phyloP scores from a whole-genome alignment of 1,139 yeast species.

The Magnusiomyces tetraspermus region DNA sequence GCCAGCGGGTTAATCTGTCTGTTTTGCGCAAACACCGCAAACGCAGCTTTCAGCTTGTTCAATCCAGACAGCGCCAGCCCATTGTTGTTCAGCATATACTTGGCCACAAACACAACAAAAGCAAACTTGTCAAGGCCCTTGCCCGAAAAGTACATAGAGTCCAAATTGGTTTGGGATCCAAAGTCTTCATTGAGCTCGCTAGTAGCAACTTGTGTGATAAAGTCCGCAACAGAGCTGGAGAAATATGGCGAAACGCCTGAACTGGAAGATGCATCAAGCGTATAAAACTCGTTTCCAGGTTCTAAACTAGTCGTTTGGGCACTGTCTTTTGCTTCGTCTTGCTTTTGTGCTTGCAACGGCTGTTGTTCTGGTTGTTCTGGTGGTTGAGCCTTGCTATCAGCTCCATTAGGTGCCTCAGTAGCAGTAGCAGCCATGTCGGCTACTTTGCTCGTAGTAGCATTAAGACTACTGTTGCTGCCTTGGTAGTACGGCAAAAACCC shows the following conservation, averaged over 20 bases:
- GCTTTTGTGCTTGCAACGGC: no score
- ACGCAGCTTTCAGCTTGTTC: slow-evolving; percentile 44
- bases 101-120: slow-evolving; percentile 51
- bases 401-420: no score
- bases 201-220: slow-evolving; percentile 45
- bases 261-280: not conserved
- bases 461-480: not conserved
- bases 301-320: not conserved
- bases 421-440: no score
- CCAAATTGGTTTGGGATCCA: slow-evolving; percentile 39
- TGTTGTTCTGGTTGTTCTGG: no score
- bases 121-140: slow-evolving; percentile 68
- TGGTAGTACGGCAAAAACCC: slow-evolving; percentile 38
- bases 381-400: no score
- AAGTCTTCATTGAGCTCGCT: slow-evolving; percentile 52
- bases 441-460: no score
- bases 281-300: not conserved
- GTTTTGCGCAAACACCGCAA: slow-evolving; percentile 42
- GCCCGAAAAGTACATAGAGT: slow-evolving; percentile 58
- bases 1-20: slow-evolving; percentile 50
- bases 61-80: slow-evolving; percentile 33
- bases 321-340: no score
- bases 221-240: not conserved
- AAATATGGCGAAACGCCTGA: not conserved
- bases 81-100: slow-evolving; percentile 29